Percentiles rank a stretch among this genome's conserved stretches.
Evolutionary conservation across 768 basidiomycete genomes (phyloP).

Genomic region (Kwoniella dejecticola): DNA sequence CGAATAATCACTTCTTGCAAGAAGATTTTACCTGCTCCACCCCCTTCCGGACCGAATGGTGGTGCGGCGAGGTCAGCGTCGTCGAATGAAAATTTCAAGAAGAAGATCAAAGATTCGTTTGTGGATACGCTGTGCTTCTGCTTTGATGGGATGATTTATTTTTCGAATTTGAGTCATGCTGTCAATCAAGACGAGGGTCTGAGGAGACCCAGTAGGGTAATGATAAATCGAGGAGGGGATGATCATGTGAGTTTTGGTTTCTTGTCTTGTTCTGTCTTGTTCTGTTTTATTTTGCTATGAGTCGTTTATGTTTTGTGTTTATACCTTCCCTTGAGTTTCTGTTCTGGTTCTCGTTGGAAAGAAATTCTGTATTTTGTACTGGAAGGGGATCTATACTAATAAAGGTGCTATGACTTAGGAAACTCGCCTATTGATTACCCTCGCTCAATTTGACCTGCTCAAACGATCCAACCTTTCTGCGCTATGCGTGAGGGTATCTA

Average conservation of each 20-base stretch:
- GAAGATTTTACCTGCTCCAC: constrained; percentile 11
- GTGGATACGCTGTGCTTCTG: constrained; percentile 45
- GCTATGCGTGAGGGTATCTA: constrained; percentile 79
- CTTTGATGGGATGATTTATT: constrained; percentile 39
- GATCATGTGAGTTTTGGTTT: constrained; percentile 56
- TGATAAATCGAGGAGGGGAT: constrained; percentile 39
- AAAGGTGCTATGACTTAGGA: constrained; percentile 64
- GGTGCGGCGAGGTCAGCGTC: too few species aligned
- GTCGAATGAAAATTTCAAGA: constrained; percentile 32
- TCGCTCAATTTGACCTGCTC: constrained; percentile 84
- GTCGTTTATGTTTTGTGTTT: too few species aligned
- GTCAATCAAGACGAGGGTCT: constrained; percentile 21
- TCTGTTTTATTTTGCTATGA: neutral
- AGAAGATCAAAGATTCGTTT: constrained; percentile 45
- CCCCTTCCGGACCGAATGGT: neutral
- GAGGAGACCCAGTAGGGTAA: constrained; percentile 19
- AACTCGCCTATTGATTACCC: constrained; percentile 78
- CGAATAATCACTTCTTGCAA: constrained; percentile 33
- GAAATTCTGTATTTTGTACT: too few species aligned
- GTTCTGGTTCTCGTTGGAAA: too few species aligned
- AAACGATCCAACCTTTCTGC: constrained; percentile 70
- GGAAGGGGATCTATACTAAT: neutral
- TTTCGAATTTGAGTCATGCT: neutral
- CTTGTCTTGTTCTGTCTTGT: constrained; percentile 8
- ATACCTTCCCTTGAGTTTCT: too few species aligned